Percentiles rank a stretch among this genome's conserved stretches.
phyloP scores from a whole-genome alignment of 2,329 filamentous ascomycete genomes.

The Ophiostoma montium region DNA sequence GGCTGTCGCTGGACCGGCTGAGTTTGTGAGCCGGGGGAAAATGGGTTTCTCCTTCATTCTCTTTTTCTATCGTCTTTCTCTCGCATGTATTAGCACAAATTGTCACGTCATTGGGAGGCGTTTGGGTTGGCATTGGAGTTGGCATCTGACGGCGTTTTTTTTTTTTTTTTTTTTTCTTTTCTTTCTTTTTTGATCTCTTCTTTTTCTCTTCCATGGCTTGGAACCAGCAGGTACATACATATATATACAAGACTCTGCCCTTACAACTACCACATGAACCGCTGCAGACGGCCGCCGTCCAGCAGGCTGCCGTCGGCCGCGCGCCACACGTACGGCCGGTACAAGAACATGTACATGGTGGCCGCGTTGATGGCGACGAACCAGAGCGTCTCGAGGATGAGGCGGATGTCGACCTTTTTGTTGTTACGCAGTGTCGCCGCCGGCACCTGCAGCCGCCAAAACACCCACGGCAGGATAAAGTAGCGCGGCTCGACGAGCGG shows the following conservation, averaged over 20 bases:
- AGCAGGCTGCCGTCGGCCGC: constrained; percentile 35
- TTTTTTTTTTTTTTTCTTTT: background rate
- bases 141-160: background rate
- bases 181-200: background rate
- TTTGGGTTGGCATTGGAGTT: background rate
- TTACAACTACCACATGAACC: constrained; percentile 61
- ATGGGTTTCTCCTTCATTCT: background rate
- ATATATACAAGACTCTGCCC: background rate
- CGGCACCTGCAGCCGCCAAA: constrained; percentile 75
- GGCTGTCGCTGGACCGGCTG: constrained; percentile 59
- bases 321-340: constrained; percentile 52
- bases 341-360: constrained; percentile 60
- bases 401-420: constrained; percentile 28
- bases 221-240: too few species aligned
- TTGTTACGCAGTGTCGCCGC: constrained; percentile 13
- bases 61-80: background rate
- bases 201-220: background rate
- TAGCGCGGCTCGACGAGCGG: constrained; percentile 92
- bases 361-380: constrained; percentile 48
- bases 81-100: background rate
- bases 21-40: constrained; percentile 33
- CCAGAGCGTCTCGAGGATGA: constrained; percentile 53
- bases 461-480: constrained; percentile 88
- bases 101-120: background rate
- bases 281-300: constrained; percentile 46